phyloP scores from a whole-genome alignment of 164 flowering plant species.

The Berberis thunbergii region DNA sequence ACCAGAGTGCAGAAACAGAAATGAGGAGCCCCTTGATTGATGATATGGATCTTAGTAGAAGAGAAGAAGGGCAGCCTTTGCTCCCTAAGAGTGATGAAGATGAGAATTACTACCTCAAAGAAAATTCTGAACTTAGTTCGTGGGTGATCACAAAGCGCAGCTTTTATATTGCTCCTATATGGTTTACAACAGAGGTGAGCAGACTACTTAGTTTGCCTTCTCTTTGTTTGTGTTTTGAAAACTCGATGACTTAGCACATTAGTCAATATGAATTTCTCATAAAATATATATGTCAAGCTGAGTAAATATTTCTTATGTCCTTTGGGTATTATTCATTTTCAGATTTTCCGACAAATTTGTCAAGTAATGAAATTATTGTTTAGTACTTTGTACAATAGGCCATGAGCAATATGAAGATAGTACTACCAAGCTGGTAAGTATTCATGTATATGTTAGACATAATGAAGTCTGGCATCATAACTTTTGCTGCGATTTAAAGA shows the following conservation, averaged over 20 bases:
- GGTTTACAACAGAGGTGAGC: constrained; percentile 57
- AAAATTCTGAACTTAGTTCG: constrained; percentile 17
- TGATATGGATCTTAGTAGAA: constrained; percentile 28
- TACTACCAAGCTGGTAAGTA: no score
- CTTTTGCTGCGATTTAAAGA: neutral
- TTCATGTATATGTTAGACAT: no score
- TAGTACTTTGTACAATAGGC: no score
- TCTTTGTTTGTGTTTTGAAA: neutral
- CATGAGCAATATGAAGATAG: no score
- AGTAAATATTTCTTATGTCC: no score
- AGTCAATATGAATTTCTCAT: neutral
- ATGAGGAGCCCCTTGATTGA: constrained; percentile 12
- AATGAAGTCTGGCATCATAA: no score
- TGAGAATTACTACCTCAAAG: constrained; percentile 10
- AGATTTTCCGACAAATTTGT: no score
- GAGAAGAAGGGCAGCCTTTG: constrained; percentile 37
- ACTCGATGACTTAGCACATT: neutral
- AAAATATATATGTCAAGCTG: no score
- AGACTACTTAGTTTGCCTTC: neutral
- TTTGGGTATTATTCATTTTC: no score
- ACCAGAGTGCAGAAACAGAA: constrained; percentile 21
- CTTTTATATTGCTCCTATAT: constrained; percentile 45
- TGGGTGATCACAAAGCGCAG: constrained; percentile 43
- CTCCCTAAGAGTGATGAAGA: constrained; percentile 21
- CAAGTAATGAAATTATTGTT: no score